Evolutionary conservation across 768 basidiomycete genomes (phyloP).

Genomic region (Paxillus ammoniavirescens): DNA sequence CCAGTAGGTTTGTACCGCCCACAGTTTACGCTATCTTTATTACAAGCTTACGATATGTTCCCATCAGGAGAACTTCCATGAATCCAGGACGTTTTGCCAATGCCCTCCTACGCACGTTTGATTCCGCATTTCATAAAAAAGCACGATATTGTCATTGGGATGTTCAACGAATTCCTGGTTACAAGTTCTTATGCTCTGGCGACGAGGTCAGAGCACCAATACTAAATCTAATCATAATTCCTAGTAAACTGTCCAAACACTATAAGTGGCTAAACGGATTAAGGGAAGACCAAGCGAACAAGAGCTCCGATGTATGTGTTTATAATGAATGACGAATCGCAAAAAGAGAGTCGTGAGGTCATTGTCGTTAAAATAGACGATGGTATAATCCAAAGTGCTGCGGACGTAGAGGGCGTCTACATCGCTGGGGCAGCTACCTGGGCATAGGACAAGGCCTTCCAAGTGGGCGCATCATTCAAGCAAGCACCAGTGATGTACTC

Average conservation of each 20-base stretch:
- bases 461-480: slow-evolving; percentile 23
- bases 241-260: not conserved
- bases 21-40: not conserved
- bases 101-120: not conserved
- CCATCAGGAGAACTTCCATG: not conserved
- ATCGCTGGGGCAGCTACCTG: slow-evolving; percentile 26
- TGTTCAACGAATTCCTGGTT: not conserved
- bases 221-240: not conserved
- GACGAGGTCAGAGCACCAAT: not conserved
- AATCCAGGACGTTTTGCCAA: not conserved
- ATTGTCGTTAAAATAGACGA: slow-evolving; percentile 3
- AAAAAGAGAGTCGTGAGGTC: slow-evolving; percentile 19
- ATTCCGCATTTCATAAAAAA: not conserved
- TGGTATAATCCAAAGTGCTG: not conserved
- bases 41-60: not conserved
- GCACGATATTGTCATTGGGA: not conserved
- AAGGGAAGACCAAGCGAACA: slow-evolving; percentile 6
- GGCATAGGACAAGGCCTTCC: slow-evolving; percentile 33
- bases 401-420: slow-evolving; percentile 4
- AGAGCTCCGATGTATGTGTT: slow-evolving; percentile 3
- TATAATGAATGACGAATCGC: slow-evolving; percentile 10
- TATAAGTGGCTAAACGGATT: slow-evolving; percentile 13
- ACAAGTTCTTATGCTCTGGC: not conserved
- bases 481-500: slow-evolving; percentile 31
- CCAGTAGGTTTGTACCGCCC: not conserved